Conservation (phyloP, 768 basidiomycete genomes). For the Lactarius tabidus region DNA sequence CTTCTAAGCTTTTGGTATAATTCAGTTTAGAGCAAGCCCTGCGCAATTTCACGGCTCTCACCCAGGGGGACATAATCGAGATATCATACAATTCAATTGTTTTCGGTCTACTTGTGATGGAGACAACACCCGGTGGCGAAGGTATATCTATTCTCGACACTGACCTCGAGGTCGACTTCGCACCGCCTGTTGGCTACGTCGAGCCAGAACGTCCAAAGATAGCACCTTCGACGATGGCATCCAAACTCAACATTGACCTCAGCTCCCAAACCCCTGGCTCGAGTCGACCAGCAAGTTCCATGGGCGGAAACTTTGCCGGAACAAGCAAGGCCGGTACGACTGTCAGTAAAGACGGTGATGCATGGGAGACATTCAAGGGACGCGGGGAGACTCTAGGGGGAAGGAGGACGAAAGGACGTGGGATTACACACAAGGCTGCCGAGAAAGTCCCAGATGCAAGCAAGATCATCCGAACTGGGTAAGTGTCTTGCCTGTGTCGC, state of each 20-base stretch:
- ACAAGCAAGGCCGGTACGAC: slow-evolving; percentile 43
- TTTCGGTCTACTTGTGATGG: slow-evolving; percentile 95
- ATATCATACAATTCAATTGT: slow-evolving; percentile 95
- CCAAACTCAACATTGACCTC: slow-evolving; percentile 92
- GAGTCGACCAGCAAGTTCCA: slow-evolving; percentile 71
- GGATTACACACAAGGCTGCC: slow-evolving; percentile 75
- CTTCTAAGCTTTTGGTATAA: background rate
- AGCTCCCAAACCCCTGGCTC: slow-evolving; percentile 83
- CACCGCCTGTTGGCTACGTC: slow-evolving; percentile 86
- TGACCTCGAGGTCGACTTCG: slow-evolving; percentile 98
- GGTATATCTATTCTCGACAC: slow-evolving; percentile 92
- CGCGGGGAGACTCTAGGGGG: slow-evolving; percentile 89
- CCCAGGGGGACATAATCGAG: slow-evolving; percentile 96
- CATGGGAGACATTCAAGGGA: slow-evolving; percentile 96
- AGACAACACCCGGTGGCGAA: slow-evolving; percentile 77
- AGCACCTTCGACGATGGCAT: slow-evolving; percentile 87
- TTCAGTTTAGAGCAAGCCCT: slow-evolving; percentile 89
- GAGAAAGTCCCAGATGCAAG: slow-evolving; percentile 76
- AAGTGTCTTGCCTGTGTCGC: slow-evolving; percentile 33
- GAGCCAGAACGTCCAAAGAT: slow-evolving; percentile 89
- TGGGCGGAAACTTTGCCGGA: slow-evolving; percentile 64
- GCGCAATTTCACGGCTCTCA: slow-evolving; percentile 86
- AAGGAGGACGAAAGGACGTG: slow-evolving; percentile 92
- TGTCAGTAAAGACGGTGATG: slow-evolving; percentile 73
- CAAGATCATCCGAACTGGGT: slow-evolving; percentile 92